phyloP scores from a whole-genome alignment of 306 rosid species.

The Casuarina cunninghamiana region DNA sequence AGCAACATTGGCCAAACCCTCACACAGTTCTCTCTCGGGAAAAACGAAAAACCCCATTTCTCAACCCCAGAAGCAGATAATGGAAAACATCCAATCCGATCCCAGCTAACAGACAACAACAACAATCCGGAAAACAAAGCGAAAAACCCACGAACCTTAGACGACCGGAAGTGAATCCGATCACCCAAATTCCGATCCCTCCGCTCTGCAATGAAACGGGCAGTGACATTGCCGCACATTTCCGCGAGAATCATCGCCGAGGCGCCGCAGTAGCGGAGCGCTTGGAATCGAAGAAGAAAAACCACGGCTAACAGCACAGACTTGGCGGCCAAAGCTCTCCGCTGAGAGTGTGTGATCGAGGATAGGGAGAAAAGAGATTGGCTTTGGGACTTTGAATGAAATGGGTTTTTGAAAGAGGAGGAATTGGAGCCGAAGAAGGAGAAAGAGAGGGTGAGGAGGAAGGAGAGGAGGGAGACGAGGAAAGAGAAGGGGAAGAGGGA shows the following conservation, averaged over 20 bases:
- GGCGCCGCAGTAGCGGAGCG: slow-evolving; percentile 79
- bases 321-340: slow-evolving; percentile 39
- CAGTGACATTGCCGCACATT: slow-evolving; percentile 57
- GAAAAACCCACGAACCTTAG: slow-evolving; percentile 63
- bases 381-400: slow-evolving; percentile 36
- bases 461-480: slow-evolving; percentile 64
- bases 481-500: slow-evolving; percentile 74
- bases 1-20: slow-evolving; percentile 84
- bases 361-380: slow-evolving; percentile 38
- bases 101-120: slow-evolving; percentile 77
- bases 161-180: slow-evolving; percentile 17
- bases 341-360: slow-evolving; percentile 51
- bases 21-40: slow-evolving; percentile 49
- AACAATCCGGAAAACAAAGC: slow-evolving; percentile 53
- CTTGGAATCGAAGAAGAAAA: slow-evolving; percentile 80
- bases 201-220: slow-evolving; percentile 41
- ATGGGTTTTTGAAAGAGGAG: slow-evolving; percentile 44
- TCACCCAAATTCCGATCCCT: slow-evolving; percentile 22
- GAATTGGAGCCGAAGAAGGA: slow-evolving; percentile 38
- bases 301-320: slow-evolving; percentile 68
- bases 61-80: slow-evolving; percentile 45
- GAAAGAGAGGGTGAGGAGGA: slow-evolving; percentile 50
- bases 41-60: slow-evolving; percentile 33
- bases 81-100: slow-evolving; percentile 73
- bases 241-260: slow-evolving; percentile 94